These are phyloP conservation scores for Dendrocalamus latiflorus DNA, from an alignment of 202 grass and related monocot genomes.

Conservation along the genomic window DNA sequence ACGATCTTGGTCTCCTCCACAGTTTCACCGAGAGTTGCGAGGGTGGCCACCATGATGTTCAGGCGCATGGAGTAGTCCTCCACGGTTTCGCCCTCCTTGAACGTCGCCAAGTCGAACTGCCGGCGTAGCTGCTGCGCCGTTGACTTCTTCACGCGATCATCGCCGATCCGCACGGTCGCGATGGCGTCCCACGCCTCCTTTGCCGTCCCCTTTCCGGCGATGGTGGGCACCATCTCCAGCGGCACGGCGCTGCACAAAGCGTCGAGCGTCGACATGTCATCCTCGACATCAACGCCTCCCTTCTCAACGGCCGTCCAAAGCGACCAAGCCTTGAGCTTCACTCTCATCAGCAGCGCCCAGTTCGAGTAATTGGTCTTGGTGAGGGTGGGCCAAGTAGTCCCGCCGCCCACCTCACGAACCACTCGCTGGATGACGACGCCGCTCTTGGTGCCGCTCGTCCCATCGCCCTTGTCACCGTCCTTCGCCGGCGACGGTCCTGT, in stretches of 20 bases:
- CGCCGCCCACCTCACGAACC: neutral
- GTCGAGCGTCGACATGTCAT: no score
- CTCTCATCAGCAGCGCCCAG: neutral
- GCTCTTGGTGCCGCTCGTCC: no score
- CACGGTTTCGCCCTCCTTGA: neutral
- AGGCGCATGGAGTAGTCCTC: neutral
- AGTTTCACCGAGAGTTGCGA: neutral
- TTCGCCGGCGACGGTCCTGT: no score
- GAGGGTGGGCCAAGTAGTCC: neutral
- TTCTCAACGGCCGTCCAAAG: neutral
- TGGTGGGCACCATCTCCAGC: no score
- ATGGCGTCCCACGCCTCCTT: neutral
- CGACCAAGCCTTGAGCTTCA: neutral
- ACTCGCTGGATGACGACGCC: neutral
- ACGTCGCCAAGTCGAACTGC: neutral
- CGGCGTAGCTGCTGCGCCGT: neutral
- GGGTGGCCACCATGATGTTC: neutral
- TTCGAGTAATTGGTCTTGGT: neutral
- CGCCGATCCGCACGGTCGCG: neutral
- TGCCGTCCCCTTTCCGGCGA: no score
- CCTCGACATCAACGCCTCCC: neutral
- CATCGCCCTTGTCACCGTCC: no score
- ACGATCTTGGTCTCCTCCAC: no score
- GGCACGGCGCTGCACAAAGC: no score
- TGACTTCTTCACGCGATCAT: neutral